Conservation (phyloP, 2,329 filamentous ascomycete genomes). For the Cladosporium oxysporum region DNA sequence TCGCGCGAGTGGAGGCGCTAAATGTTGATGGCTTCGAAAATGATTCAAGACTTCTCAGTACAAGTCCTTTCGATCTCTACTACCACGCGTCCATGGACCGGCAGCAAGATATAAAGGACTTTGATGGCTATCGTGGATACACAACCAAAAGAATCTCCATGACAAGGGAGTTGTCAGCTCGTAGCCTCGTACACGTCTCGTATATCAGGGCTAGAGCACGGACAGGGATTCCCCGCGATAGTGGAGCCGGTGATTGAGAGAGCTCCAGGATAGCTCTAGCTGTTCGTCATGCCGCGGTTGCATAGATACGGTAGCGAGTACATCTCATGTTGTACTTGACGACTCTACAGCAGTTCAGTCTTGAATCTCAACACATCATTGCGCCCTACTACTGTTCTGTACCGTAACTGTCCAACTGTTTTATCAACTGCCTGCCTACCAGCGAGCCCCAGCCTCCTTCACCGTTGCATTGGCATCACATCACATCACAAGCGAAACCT, state of each 20-base stretch:
- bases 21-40: background rate
- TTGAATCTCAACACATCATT: background rate
- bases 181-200: background rate
- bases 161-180: background rate
- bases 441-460: background rate
- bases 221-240: background rate
- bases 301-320: too few species aligned
- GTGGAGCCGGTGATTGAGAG: background rate
- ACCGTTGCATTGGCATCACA: background rate
- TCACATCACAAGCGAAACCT: background rate
- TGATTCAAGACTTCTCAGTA: background rate
- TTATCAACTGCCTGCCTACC: background rate
- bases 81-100: background rate
- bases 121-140: background rate
- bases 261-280: background rate
- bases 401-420: background rate
- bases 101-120: background rate
- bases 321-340: background rate
- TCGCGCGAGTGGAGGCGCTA: background rate
- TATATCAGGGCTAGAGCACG: background rate
- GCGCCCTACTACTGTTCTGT: background rate
- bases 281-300: constrained; percentile 7
- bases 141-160: background rate
- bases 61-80: background rate
- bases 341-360: background rate